Evolutionary conservation across 2,329 filamentous ascomycete genomes (phyloP), one percentile per base, ranked within the genome.

Genomic region (Monilinia aucupariae): DNA sequence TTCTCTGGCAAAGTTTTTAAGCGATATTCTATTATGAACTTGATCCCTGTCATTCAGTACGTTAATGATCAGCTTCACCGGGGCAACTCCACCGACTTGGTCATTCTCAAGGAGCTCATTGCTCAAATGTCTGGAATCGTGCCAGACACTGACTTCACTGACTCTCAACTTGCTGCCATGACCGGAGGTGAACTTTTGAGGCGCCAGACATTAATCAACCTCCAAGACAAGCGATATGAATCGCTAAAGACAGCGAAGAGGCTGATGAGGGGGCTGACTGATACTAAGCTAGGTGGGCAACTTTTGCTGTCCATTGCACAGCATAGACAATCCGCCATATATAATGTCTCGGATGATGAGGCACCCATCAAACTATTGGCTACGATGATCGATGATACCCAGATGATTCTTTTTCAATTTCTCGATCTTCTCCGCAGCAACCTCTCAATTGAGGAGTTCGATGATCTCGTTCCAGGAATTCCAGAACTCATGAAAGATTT

Each of bases 121-220:
- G 86, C 86, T 43, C 90, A 90, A 2, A 97, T 99, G 94, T 91
- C 91, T 22, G 96, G 96, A 52, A 92, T 99, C 64, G 87, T 93
- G 15, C 87, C 92, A 4, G 88, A 93, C 65, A 84, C 87, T 59
- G 91, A 92, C 71, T 93, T 96, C 71, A 97, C 91, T 37, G 93
- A 99, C 69, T 80, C 87, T 22, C 92, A 97, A 75, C 83, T 96
- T 34, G 80, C 90, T 66, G 92, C 91, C 17, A 92, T 99, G 85
- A 91, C 90, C 48, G 93, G 92, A 65, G 92, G 93, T 17, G 85
- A 91, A 59, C 79, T 87, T 32, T 80, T 99, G 13, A 88, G 90
- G 67, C 85, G 87, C 12, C 89, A 93, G 70, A 96, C 90, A 1
- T 82, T 97, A 47, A 83, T 90, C 65, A 86, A 89, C 62, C 81